Base-by-base conservation (phyloP, 352 stramenopile genomes). In the Pythium angustatum region DNA sequence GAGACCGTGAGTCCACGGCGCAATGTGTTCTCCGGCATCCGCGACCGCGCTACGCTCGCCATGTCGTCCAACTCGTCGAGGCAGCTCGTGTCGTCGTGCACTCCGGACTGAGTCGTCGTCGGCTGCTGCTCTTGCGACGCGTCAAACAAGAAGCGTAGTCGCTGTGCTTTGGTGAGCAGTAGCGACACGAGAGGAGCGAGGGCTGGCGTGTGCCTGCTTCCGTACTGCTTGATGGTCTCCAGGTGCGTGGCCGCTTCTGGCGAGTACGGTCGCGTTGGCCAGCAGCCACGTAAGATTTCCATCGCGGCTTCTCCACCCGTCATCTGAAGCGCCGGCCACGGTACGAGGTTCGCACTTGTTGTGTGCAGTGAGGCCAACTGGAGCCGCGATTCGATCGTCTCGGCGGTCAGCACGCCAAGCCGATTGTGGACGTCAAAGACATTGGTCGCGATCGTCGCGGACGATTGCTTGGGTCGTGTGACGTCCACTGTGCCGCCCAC, bases 101-200 rank as follows among this genome's bases (percentile, higher is more conserved):
- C 34, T 41, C 34, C 34, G 3, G 34, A 3, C 34, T 3, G 34
- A 15, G 34, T 41, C 12, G 34, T 41, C 12, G 34, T 9, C 12
- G 3, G 3, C 9, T 52, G 8, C 24, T 72, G 40, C 11, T 53
- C 52, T 14, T 17, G 15, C 8, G 31, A 28, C 12, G 24, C 11
- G 36, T 48, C 22, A 36, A 82, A 72, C n/a, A 88, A 36, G 48
- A 86, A 85, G 1, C 50, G 58, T 10, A 79, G 69, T 5, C 43
- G 62, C 19, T 17, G 51, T 8, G 62, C 64, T 43, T 69, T 69
- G 6, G 54, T 26, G 28, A 54, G 27, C n/a, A 69, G 30, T 24
- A 57, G 33, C 2, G 17, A 21, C 0, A 61, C 50, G 12, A 60
- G 26, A n/a, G 55, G 27, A 1, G 30, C 33, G 9, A 66, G 30